phyloP scores from a whole-genome alignment of 2,329 filamentous ascomycete genomes.

The Nemania abortiva region DNA sequence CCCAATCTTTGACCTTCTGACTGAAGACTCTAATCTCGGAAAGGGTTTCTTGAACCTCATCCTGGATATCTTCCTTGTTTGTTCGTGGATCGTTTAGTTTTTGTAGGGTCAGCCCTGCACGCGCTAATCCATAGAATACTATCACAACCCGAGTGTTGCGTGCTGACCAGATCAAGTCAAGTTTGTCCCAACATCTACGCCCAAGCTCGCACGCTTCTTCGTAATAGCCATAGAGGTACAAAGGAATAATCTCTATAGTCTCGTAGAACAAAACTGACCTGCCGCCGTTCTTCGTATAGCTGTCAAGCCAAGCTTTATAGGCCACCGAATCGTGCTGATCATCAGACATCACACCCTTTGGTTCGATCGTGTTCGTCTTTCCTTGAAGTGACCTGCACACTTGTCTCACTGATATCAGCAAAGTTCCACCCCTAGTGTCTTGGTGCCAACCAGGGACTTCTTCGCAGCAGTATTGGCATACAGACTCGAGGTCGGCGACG shows the following conservation, averaged over 20 bases:
- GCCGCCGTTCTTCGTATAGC: conserved; percentile 68
- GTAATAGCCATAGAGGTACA: conserved; percentile 74
- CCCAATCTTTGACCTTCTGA: conserved; percentile 73
- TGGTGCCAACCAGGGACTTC: conserved; percentile 79
- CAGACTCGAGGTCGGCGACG: conserved; percentile 75
- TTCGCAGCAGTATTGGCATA: conserved; percentile 77
- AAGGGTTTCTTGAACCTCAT: conserved; percentile 62
- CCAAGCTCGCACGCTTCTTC: conserved; percentile 69
- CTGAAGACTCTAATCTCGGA: conserved; percentile 66
- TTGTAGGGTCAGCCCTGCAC: conserved; percentile 65
- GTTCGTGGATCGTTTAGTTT: conserved; percentile 62
- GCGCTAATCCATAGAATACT: conserved; percentile 70
- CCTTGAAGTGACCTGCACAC: conserved; percentile 78
- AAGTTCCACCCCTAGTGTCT: conserved; percentile 77
- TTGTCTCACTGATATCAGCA: conserved; percentile 75
- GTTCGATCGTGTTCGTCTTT: conserved; percentile 69
- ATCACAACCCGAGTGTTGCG: conserved; percentile 69
- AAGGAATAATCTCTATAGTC: conserved; percentile 71
- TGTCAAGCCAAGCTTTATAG: conserved; percentile 71
- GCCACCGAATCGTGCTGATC: conserved; percentile 69
- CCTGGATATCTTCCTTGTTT: conserved; percentile 57
- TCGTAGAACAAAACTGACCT: conserved; percentile 77
- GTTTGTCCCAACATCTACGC: conserved; percentile 60
- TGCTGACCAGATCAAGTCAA: conserved; percentile 68
- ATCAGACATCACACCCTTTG: conserved; percentile 73